Evolutionary conservation across 257 asterid species (phyloP), one percentile per base, ranked within the genome.

Genomic region (Capsicum baccatum): DNA sequence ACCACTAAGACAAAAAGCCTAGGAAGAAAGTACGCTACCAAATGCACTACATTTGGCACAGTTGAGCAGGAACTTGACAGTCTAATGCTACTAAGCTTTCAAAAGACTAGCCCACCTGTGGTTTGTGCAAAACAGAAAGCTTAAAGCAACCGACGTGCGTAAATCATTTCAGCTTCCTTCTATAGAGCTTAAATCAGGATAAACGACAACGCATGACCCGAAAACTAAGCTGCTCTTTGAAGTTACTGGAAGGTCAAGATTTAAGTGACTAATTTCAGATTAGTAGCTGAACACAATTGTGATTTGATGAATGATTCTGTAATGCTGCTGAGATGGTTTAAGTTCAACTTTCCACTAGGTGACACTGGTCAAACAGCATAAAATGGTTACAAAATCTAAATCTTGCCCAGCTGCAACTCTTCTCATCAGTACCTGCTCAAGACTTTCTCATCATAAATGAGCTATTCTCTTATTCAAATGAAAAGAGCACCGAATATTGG

Each of bases 71-170:
- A 13, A 66, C 73, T 35, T 66, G 48, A 66, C 73, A 66, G 74
- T 35, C 74, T 67, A 3, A n/a, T 47, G 50, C 74, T 35, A 67
- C 73, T 35, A 67, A 67, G 74, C 74, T 67, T 67, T 67, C 74
- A 67, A 35, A 67, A 67, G 47, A 47, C 48, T 35, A 67, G 50
- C 74, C 74, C 48, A 67, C 50, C 74, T 2, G 50, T 11, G 0
- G 50, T 3, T 67, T 13, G 11, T 57, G 62, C 19, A 57, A n/a
- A 57, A 35, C 74, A 35, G 8, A 35, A 10, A 67, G 50, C 74
- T 35, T 67, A 3, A 67, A 8, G 19, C 21, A 37, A 14, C 52
- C 9, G 17, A 37, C 76, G 37, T 37, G 15, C 12, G 19, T 68
- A 44, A 10, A 39, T 6, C 6, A 6, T 73, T 73, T 73, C 80